phyloP scores from a whole-genome alignment of 495 filamentous ascomycete genomes.

The Aspergillus wentii region DNA sequence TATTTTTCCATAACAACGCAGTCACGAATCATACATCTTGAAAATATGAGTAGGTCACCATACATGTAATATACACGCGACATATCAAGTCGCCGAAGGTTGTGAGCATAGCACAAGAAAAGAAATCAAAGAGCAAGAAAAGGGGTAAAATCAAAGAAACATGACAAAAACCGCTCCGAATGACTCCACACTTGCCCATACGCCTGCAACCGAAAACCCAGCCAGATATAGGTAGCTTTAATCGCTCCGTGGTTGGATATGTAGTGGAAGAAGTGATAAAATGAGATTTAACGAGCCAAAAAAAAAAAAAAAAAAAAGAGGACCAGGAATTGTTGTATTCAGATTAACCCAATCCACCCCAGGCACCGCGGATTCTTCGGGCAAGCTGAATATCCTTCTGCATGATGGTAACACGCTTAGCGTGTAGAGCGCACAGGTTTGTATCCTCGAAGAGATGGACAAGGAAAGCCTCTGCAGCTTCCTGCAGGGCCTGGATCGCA shows the following conservation, averaged over 20 bases:
- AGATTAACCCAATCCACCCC: slow-evolving; percentile 55
- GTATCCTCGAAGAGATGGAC: slow-evolving; percentile 94
- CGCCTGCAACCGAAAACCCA: slow-evolving; percentile 9
- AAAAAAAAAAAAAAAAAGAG: slow-evolving; percentile 6
- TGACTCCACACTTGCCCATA: slow-evolving; percentile 8
- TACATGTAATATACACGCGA: too few relatives aligned
- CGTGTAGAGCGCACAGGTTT: slow-evolving; percentile 92
- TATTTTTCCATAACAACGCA: too few relatives aligned
- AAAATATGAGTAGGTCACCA: too few relatives aligned
- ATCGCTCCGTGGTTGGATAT: too few relatives aligned
- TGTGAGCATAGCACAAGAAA: slow-evolving; percentile 1
- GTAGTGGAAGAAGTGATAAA: too few relatives aligned
- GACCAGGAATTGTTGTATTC: too few relatives aligned
- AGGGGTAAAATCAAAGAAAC: slow-evolving; percentile 1
- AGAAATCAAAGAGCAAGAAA: background rate
- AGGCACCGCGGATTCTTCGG: slow-evolving; percentile 70
- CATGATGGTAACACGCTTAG: slow-evolving; percentile 96
- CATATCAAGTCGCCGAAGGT: too few relatives aligned
- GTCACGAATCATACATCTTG: too few relatives aligned
- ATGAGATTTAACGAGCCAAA: slow-evolving; percentile 2
- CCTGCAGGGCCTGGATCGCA: slow-evolving; percentile 84
- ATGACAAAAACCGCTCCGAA: too few relatives aligned
- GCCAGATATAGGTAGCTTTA: background rate
- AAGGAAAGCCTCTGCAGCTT: slow-evolving; percentile 87
- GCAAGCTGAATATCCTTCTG: slow-evolving; percentile 94